Evolutionary conservation across 805 yeast genomes (phyloP), one percentile per base, ranked within the genome.

Genomic region (Nakazawaea peltata): DNA sequence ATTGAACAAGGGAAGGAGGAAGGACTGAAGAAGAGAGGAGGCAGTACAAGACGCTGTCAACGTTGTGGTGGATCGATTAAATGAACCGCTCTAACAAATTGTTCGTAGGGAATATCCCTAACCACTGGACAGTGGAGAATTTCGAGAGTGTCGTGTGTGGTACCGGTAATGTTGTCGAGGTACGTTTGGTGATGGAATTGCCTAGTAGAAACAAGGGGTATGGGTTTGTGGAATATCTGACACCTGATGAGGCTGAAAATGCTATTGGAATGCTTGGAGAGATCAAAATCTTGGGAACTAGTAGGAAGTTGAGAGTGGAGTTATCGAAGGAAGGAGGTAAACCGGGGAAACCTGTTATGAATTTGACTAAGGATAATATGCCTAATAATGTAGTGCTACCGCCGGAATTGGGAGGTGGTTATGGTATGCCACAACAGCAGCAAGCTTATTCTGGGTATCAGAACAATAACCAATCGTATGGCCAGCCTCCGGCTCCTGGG

Each of bases 81-180:
- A n/a, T n/a, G n/a, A n/a, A n/a, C n/a, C n/a, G n/a, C n/a, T n/a
- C n/a, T 21, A 27, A 27, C 18, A 27, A 75, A 16, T 51, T 77
- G 15, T 77, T 72, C 45, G 44, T 77, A 11, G 85, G 84, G 12
- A 71, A 69, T 45, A 59, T 81, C 19, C 92, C 92, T 1, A 69
- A 69, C 44, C 78, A 77, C 41, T 82, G 92, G 92, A 76, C 67
- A 42, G 77, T 71, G 37, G 72, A 71, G 33, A 71, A 68, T 12
- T 61, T 81, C 24, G 71, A 75, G 35, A 71, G 77, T 19, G 71
- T 81, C 9, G 77, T 81, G 17, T 77, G 82, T 36, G 88, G 88
- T 1, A 67, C 82, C 8, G 92, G 92, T 1, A 70, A 72, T 3
- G 72, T 82, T 18, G 75, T 77, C 12, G 84, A 77, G 43, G 79